Evolutionary conservation across 2,329 filamentous ascomycete genomes (phyloP), one percentile per base, ranked within the genome.

Genomic region (Fusarium buharicum): DNA sequence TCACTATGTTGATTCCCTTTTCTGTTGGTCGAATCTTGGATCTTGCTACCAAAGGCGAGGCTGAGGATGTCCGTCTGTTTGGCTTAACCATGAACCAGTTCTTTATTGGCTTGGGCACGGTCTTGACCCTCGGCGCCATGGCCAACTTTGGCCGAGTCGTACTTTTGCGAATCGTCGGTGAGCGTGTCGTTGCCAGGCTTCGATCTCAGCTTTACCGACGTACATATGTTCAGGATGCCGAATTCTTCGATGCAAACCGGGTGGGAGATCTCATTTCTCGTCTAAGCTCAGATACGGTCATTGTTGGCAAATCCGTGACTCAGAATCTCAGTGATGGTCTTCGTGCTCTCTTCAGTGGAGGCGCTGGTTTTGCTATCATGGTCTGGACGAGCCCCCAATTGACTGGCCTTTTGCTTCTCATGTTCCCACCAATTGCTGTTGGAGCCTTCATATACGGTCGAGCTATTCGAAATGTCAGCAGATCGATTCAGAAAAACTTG

Each of bases 261-360:
- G 93, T 97, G 22, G 95, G 95, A 74, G 95, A 99, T 74, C 81
- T 99, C 68, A 97, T 99, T 72, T 98, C 94, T 33, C 90, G 96
- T 33, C 86, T 99, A 40, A 93, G 94, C 71, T 96, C 93, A 3
- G 96, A 99, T 75, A 97, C 95, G 1, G 92, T 98, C 72, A 96
- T 99, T 72, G 95, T 99, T 50, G 95, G 94, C 73, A 99, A 99
- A 78, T 97, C 93, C 71, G 97, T 99, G 65, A 99, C 95, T 0
- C 94, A 98, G 73, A 99, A 99, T 73, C 81, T 99, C 45, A 98
- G 94, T 6, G 95, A 99, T 77, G 95, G 95, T n/a, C 83, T 99
- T 48, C 86, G 95, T 59, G 90, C 95, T 14, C 79, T 95, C 28
- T 94, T 99, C 59, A 97, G 93, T 67, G 95, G 95, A 67, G 87